Percentiles rank a stretch among this genome's conserved stretches.
Evolutionary conservation across 345 rosid species (phyloP).

Genomic region (Salix suchowensis): DNA sequence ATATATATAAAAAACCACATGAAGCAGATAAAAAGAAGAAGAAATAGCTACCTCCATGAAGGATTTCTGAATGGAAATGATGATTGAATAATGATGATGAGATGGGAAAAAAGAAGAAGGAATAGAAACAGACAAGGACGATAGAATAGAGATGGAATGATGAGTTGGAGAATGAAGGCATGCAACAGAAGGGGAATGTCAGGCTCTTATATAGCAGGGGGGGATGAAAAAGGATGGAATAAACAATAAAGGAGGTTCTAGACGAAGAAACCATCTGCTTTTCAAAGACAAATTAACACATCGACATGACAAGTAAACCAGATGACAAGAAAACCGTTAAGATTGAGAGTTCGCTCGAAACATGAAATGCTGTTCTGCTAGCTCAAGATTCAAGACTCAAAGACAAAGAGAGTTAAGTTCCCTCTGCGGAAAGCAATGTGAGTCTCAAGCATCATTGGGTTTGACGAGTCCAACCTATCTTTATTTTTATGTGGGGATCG

Average conservation of each 20-base stretch:
- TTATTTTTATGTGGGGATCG: conserved; percentile 3
- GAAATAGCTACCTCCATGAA: conserved; percentile 31
- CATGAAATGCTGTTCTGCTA: not conserved
- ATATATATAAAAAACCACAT: not conserved
- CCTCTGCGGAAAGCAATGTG: conserved; percentile 31
- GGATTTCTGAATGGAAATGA: not conserved
- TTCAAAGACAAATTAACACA: conserved; percentile 6
- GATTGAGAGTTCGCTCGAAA: not conserved
- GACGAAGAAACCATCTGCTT: conserved; percentile 6
- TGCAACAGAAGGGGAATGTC: conserved; percentile 22
- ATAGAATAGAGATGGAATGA: conserved; percentile 20
- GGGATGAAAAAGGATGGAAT: conserved; percentile 17
- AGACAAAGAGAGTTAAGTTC: conserved; percentile 13
- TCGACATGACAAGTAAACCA: not conserved
- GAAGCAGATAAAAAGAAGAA: not conserved
- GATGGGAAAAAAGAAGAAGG: conserved; percentile 2
- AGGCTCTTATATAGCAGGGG: conserved; percentile 18
- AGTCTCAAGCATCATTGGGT: conserved; percentile 34
- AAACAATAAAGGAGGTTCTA: conserved; percentile 25
- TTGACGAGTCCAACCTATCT: conserved; percentile 41
- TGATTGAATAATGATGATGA: not conserved
- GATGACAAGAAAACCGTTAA: conserved; percentile 24
- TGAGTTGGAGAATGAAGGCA: conserved; percentile 6
- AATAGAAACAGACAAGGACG: not conserved
- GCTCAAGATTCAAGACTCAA: conserved; percentile 22